Evolutionary conservation across 768 basidiomycete genomes (phyloP).

Genomic region (Ramaria sp.): DNA sequence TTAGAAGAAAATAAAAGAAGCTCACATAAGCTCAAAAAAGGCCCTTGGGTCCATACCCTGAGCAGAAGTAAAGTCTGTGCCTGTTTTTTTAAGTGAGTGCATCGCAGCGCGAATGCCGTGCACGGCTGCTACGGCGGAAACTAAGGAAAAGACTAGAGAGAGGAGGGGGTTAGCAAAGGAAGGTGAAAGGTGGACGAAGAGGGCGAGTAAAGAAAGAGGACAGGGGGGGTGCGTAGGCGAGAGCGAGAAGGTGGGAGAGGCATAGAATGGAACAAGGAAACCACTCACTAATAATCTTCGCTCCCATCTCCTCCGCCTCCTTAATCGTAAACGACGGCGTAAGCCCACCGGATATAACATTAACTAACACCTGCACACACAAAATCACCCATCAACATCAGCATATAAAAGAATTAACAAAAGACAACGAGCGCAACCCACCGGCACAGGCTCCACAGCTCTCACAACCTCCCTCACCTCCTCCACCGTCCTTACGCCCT

Average conservation of each 20-base stretch:
- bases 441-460: conserved; percentile 62
- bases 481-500: conserved; percentile 61
- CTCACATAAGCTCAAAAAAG: conserved; percentile 65
- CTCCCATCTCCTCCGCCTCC: conserved; percentile 62
- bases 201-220: conserved; percentile 5
- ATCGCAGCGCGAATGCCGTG: conserved; percentile 71
- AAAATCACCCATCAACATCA: no score
- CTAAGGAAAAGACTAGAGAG: conserved; percentile 55
- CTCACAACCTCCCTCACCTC: conserved; percentile 52
- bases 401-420: background rate
- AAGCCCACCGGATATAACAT: conserved; percentile 69
- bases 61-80: conserved; percentile 53
- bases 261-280: no score
- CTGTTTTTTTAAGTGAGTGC: conserved; percentile 67
- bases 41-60: conserved; percentile 66
- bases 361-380: conserved; percentile 55
- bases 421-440: conserved; percentile 23
- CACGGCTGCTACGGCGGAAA: conserved; percentile 65
- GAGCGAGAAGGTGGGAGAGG: no score
- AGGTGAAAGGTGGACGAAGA: background rate
- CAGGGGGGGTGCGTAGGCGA: no score
- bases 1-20: no score
- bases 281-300: conserved; percentile 66
- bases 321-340: conserved; percentile 63
- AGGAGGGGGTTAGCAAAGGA: background rate